Conservation (phyloP, 768 basidiomycete genomes). For the Mycena rebaudengoi region DNA sequence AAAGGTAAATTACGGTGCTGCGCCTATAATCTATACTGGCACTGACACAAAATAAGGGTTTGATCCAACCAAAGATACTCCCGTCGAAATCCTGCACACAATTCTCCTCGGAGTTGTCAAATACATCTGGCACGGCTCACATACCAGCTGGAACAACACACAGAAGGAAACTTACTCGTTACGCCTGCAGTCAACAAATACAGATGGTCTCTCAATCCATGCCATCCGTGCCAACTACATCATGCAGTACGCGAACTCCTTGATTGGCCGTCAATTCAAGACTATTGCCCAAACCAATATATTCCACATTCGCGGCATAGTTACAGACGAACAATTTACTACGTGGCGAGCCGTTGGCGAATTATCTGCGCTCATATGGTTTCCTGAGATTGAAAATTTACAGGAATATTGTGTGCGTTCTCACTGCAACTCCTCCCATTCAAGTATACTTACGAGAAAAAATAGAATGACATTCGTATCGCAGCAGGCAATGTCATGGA, state of each 20-base stretch:
- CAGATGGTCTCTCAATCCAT: conserved; percentile 15
- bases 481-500: conserved; percentile 8
- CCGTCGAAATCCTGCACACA: conserved; percentile 41
- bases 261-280: conserved; percentile 41
- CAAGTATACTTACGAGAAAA: background rate
- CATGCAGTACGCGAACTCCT: conserved; percentile 35
- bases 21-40: background rate
- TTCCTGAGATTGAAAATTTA: conserved; percentile 31
- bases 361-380: conserved; percentile 38
- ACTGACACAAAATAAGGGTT: conserved; percentile 1
- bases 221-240: conserved; percentile 35
- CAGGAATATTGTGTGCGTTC: conserved; percentile 32
- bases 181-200: conserved; percentile 30
- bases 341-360: conserved; percentile 31
- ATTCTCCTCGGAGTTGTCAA: conserved; percentile 39
- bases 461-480: background rate
- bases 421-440: background rate
- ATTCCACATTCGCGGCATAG: conserved; percentile 38
- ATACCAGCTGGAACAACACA: conserved; percentile 22
- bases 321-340: conserved; percentile 25
- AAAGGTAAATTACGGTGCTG: conserved; percentile 28
- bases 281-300: conserved; percentile 32
- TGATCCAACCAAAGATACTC: conserved; percentile 25
- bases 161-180: conserved; percentile 24
- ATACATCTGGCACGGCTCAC: conserved; percentile 39